phyloP scores from a whole-genome alignment of 2,329 filamentous ascomycete species.

The Taxawa tesnikishii region DNA sequence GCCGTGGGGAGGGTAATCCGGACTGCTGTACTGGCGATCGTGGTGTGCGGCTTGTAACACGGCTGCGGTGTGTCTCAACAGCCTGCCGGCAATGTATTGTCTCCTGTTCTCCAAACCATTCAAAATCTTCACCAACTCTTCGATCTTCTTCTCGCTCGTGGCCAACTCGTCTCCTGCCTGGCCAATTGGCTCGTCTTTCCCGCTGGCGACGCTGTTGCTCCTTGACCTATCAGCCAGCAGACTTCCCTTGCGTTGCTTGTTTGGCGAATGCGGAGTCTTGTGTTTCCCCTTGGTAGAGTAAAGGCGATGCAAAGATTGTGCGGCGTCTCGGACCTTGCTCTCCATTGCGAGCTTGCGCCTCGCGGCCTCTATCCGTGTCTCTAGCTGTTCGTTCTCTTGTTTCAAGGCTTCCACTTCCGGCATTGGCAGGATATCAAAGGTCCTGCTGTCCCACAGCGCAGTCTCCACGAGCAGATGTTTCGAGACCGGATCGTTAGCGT shows the following conservation, averaged over 20 bases:
- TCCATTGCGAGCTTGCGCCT: slow-evolving; percentile 78
- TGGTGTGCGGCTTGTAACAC: slow-evolving; percentile 85
- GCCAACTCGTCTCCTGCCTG: slow-evolving; percentile 63
- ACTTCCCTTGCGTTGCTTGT: slow-evolving; percentile 39
- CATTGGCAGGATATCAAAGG: slow-evolving; percentile 75
- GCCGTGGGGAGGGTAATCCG: background rate
- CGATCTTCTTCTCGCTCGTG: slow-evolving; percentile 66
- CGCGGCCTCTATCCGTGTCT: slow-evolving; percentile 67
- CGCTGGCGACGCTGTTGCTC: slow-evolving; percentile 23
- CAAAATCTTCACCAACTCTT: slow-evolving; percentile 71
- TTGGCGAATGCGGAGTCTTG: slow-evolving; percentile 31
- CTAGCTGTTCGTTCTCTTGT: slow-evolving; percentile 64
- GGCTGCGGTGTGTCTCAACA: slow-evolving; percentile 84
- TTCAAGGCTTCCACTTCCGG: slow-evolving; percentile 88
- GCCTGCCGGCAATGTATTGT: slow-evolving; percentile 59
- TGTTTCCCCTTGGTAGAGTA: slow-evolving; percentile 49
- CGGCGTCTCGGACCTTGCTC: slow-evolving; percentile 87
- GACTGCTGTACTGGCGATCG: slow-evolving; percentile 32
- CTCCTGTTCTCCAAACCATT: slow-evolving; percentile 66
- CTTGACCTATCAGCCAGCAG: slow-evolving; percentile 19
- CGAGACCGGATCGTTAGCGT: slow-evolving; percentile 47
- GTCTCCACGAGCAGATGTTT: slow-evolving; percentile 91
- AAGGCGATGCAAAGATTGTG: slow-evolving; percentile 71
- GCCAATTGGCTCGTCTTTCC: slow-evolving; percentile 22
- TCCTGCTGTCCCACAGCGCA: slow-evolving; percentile 75